Percentiles rank a stretch among this genome's conserved stretches.
Evolutionary conservation across 768 basidiomycete species (phyloP).

Genomic region (Podaxis sp.): DNA sequence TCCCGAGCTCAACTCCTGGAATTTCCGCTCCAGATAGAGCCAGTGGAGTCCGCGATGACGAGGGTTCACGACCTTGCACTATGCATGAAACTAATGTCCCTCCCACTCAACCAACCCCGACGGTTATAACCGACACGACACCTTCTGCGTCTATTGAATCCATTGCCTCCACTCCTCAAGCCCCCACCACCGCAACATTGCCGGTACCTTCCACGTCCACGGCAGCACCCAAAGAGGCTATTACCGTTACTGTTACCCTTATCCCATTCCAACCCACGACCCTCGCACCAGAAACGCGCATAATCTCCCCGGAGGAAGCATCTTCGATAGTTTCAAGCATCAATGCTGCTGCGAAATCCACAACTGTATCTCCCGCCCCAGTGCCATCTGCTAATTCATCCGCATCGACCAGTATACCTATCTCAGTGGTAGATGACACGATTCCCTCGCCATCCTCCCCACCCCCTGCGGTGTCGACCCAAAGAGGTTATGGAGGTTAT

Average conservation of each 20-base stretch:
- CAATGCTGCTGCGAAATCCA: background rate
- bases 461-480: background rate
- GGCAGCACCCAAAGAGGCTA: conserved; percentile 15
- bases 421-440: background rate
- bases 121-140: conserved; percentile 7
- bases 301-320: conserved; percentile 42
- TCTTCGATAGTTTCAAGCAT: conserved; percentile 38
- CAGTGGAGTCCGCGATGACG: background rate
- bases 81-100: background rate
- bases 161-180: conserved; percentile 11
- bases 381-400: background rate
- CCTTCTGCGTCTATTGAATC: conserved; percentile 14
- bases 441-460: background rate
- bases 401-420: background rate
- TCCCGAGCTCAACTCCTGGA: background rate
- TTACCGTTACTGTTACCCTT: conserved; percentile 33
- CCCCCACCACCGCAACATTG: conserved; percentile 9
- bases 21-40: background rate
- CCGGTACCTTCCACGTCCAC: background rate
- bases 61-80: background rate
- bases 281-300: conserved; percentile 36
- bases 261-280: conserved; percentile 23
- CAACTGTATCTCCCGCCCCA: background rate
- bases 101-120: background rate
- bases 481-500: background rate